Evolutionary conservation across 169 alveolate genomes (phyloP).

Genomic region (Plasmodium relictum): DNA sequence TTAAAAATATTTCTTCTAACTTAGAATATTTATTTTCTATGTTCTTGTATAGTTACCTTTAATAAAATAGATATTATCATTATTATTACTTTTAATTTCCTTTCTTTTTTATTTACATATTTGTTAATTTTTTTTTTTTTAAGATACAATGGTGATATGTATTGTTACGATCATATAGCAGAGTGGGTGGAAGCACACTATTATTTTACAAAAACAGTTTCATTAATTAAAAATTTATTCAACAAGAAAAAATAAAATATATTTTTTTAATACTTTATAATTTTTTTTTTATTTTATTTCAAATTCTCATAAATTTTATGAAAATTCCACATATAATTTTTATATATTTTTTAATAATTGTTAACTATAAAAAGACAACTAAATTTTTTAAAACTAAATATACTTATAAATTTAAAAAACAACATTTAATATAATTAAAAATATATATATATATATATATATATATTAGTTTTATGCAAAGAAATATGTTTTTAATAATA

Average conservation of each 20-base stretch:
- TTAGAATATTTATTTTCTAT: no score
- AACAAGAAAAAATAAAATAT: constrained; percentile 10
- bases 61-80: no score
- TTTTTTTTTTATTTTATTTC: constrained; percentile 10
- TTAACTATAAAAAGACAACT: neutral
- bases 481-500: neutral
- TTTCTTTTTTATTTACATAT: neutral
- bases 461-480: constrained; percentile 1
- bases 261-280: neutral
- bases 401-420: neutral
- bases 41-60: no score
- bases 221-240: constrained; percentile 26
- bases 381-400: neutral
- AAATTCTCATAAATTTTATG: neutral
- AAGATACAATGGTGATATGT: constrained; percentile 74
- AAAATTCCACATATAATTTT: neutral
- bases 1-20: no score
- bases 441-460: constrained; percentile 10
- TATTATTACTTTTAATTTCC: no score
- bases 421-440: constrained; percentile 8
- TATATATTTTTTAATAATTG: neutral
- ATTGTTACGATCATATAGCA: constrained; percentile 71
- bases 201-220: constrained; percentile 37
- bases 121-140: neutral
- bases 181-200: constrained; percentile 74